Base-by-base conservation (phyloP, 441 rosid species). In the Lepidium campestre region DNA sequence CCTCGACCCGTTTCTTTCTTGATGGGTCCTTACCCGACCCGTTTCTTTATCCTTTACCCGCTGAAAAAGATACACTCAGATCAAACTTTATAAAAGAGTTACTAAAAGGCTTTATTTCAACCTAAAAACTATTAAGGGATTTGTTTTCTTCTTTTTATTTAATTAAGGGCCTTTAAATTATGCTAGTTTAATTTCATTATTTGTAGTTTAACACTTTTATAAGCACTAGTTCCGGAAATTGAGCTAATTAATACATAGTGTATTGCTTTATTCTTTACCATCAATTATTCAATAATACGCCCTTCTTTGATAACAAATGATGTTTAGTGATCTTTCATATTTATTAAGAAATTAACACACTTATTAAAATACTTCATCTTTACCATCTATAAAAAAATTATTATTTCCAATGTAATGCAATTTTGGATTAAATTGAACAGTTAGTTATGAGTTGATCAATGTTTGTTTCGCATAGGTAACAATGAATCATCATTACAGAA, bases 141-240 rank as follows among this genome's bases (percentile, higher is more conserved):
- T 40, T 57, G 47, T 64, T 57, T 62, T 63, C 44, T 14, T 47
- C 14, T 13, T 46, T 20, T 57, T 12, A 48, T 20, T 13, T 39
- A 55, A 57, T 48, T n/a, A 57, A 72, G 12, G 66, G 53, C 15
- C 57, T 49, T 37, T 63, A 56, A 10, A 57, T n/a, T n/a, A 31
- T 71, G 60, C 39, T 71, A 48, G 35, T 39, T 39, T 50, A 57
- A 64, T 57, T 46, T 11, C 18, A 22, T 8, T 35, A 35, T 18
- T 55, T 64, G 46, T 40, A 64, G 12, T 15, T 12, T 15, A 27
- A 47, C 13, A 47, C 70, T 65, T 66, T 72, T 50, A 27, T 50
- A 32, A 58, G 76, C 76, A 72, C 76, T 65, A 65, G 62, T 72
- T 60, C 70, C 71, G 54, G 67, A 72, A 57, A 27, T 58, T 42